A percentile compares a stretch with the other conserved stretches of the same genome.
These are phyloP conservation scores for Microcyclospora pomicola DNA, from an alignment of 2,329 filamentous ascomycete species.

Conservation along the genomic window DNA sequence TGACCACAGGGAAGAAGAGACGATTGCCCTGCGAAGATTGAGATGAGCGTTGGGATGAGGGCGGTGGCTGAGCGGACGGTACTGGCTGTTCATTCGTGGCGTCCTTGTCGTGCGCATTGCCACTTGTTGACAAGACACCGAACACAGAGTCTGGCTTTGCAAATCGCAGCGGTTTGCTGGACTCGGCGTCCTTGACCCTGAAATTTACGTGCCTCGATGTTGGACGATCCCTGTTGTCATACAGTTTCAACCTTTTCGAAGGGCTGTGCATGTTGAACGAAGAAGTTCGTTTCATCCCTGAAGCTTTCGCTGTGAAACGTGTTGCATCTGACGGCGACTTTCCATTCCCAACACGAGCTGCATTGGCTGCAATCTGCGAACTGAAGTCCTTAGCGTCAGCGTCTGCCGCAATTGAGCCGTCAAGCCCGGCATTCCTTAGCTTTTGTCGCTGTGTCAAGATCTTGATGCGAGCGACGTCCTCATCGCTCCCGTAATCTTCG, in stretches of 20 bases:
- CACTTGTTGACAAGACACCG: too few relatives aligned
- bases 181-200: constrained; percentile 13
- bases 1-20: constrained; percentile 60
- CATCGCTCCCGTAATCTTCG: constrained; percentile 29
- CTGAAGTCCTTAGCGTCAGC: constrained; percentile 3
- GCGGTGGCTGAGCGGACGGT: constrained; percentile 12
- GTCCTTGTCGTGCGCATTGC: too few relatives aligned
- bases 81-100: constrained; percentile 2
- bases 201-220: constrained; percentile 11
- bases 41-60: constrained; percentile 17
- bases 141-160: too few relatives aligned
- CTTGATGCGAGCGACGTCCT: constrained; percentile 25
- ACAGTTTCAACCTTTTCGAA: constrained; percentile 13
- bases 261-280: constrained; percentile 6
- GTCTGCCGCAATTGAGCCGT: constrained; percentile 9
- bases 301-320: constrained; percentile 7
- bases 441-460: constrained; percentile 19
- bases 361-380: background rate
- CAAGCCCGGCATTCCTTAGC: constrained; percentile 9
- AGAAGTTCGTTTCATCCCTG: constrained; percentile 11
- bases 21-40: constrained; percentile 30
- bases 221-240: constrained; percentile 2
- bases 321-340: constrained; percentile 8
- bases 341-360: background rate
- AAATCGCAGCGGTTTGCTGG: background rate